Evolutionary conservation across 108 stramenopile genomes (phyloP).

Genomic region (Pseudonitzschia pungens): DNA sequence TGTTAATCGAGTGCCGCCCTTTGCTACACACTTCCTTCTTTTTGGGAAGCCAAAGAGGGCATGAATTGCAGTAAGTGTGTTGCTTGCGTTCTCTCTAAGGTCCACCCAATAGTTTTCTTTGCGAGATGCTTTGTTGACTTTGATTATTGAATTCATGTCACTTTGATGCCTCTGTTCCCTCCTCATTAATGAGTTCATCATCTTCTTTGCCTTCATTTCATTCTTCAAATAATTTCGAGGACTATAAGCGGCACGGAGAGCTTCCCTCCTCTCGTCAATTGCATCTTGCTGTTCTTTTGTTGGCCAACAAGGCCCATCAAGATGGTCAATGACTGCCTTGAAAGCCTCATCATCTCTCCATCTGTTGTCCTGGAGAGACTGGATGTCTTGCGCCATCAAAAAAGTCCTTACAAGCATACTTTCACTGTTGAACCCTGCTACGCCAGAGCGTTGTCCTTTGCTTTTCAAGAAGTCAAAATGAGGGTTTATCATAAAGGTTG

Average conservation of each 20-base stretch:
- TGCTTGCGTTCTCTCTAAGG: neutral
- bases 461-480: too few relatives aligned
- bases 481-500: too few relatives aligned
- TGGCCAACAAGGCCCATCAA: neutral
- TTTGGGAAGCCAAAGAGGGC: neutral
- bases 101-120: neutral
- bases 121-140: neutral
- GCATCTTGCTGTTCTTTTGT: neutral
- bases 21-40: neutral
- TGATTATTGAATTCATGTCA: neutral
- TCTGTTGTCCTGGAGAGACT: neutral
- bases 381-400: neutral
- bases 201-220: neutral
- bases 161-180: neutral
- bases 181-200: neutral
- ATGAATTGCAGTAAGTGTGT: neutral
- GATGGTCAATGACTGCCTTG: neutral
- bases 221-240: neutral
- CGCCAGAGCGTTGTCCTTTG: too few relatives aligned
- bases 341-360: neutral
- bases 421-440: too few relatives aligned
- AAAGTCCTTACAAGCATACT: neutral
- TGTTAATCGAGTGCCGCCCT: neutral
- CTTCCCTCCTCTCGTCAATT: neutral
- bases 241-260: neutral